A percentile compares a stretch with the other conserved stretches of the same genome.
Conservation (phyloP, 2,329 filamentous ascomycete species). For the Leptographium flavum region DNA sequence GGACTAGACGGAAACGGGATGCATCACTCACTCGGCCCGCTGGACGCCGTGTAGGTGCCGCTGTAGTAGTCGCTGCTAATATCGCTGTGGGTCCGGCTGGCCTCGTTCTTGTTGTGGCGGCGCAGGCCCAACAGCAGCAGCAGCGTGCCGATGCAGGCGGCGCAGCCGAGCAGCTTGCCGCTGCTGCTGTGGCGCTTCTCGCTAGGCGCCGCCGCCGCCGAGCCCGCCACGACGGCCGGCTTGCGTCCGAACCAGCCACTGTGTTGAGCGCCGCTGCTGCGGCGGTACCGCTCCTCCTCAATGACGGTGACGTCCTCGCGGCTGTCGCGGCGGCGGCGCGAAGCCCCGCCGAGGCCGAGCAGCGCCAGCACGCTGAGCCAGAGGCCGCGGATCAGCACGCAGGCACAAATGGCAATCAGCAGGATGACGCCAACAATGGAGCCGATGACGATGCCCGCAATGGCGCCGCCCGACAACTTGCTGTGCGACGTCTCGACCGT, state of each 20-base stretch:
- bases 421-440: conserved; percentile 52
- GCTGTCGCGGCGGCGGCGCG: conserved; percentile 32
- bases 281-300: conserved; percentile 46
- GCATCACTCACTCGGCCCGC: conserved; percentile 32
- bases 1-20: neutral
- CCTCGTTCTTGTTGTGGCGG: conserved; percentile 33
- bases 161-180: conserved; percentile 37
- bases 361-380: conserved; percentile 45
- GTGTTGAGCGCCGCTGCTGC: conserved; percentile 34
- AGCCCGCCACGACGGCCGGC: conserved; percentile 16
- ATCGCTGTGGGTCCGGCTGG: conserved; percentile 28
- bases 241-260: conserved; percentile 40
- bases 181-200: conserved; percentile 37
- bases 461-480: conserved; percentile 60
- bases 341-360: conserved; percentile 41
- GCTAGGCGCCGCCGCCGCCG: conserved; percentile 20
- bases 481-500: conserved; percentile 21
- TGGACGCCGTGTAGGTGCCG: conserved; percentile 39
- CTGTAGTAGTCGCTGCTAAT: conserved; percentile 37
- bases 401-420: conserved; percentile 59
- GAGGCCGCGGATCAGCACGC: conserved; percentile 50
- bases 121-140: conserved; percentile 38
- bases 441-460: conserved; percentile 70
- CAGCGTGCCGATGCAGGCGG: conserved; percentile 34
- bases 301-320: conserved; percentile 29